A percentile compares a stretch with the other conserved stretches of the same genome.
Evolutionary conservation across 1,284 basidiomycete species (phyloP).

Genomic region (Marasmius fiardii): DNA sequence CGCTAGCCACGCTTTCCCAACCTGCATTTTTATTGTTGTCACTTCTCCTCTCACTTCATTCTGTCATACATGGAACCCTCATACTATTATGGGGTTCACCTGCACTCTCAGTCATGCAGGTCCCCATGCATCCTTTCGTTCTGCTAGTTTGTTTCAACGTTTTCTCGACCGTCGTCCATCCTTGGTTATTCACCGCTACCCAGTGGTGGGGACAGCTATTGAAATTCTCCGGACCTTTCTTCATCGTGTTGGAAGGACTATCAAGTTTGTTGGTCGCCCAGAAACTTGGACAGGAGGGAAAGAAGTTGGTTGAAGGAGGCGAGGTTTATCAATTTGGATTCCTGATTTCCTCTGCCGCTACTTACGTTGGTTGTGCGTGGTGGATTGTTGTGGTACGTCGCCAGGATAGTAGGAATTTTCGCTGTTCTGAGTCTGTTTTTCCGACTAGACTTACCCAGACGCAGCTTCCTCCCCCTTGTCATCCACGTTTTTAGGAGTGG

Average conservation of each 20-base stretch:
- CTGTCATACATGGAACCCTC: conserved; percentile 73
- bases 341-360: conserved; percentile 68
- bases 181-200: conserved; percentile 54
- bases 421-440: conserved; percentile 14
- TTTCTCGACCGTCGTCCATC: conserved; percentile 61
- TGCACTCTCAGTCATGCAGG: conserved; percentile 68
- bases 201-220: conserved; percentile 73
- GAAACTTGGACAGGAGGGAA: conserved; percentile 72
- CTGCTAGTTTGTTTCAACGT: conserved; percentile 79
- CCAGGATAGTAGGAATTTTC: background rate
- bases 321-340: conserved; percentile 74
- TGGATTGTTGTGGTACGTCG: conserved; percentile 73
- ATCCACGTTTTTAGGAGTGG: conserved; percentile 81
- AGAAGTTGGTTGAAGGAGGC: conserved; percentile 62
- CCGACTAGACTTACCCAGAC: conserved; percentile 64
- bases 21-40: conserved; percentile 80
- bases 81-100: conserved; percentile 64
- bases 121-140: conserved; percentile 78
- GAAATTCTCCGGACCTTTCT: conserved; percentile 70
- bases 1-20: conserved; percentile 74
- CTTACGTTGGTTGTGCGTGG: conserved; percentile 76
- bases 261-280: conserved; percentile 81
- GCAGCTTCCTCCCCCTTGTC: conserved; percentile 80
- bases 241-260: conserved; percentile 80
- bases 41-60: conserved; percentile 70